Evolutionary conservation across 306 rosid species (phyloP), one percentile per base, ranked within the genome.

Genomic region (Castanea crenata): DNA sequence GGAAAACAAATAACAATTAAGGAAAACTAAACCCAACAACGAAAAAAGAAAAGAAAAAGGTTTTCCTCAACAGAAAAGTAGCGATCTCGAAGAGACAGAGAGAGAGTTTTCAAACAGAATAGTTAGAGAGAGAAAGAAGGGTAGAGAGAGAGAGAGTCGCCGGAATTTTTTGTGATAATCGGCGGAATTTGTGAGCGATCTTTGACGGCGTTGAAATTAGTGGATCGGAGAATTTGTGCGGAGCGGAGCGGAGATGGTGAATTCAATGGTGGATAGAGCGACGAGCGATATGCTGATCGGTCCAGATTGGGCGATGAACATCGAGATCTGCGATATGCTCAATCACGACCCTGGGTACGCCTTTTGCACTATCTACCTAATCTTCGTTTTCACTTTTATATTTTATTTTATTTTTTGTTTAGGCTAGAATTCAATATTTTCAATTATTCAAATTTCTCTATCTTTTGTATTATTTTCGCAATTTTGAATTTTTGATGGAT

Each of bases 221-320:
- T 51, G 75, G 87, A 78, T 78, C 71, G 73, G 85, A 74, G 21
- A 69, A 69, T 84, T 23, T n/a, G 68, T 38, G 89, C 68, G 21
- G 79, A 82, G 67, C 20, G 16, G 68, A 46, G 89, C 63, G 20
- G 80, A 55, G 79, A 96, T 96, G 99, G 99, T 90, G 91, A 90
- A 89, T 80, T 78, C 94, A n/a, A 83, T 91, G 89, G 99, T 93
- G 78, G 99, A 90, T 64, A 94, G 98, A 79, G 99, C 98, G 81
- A 90, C 98, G 67, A 93, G 90, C 89, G 96, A 89, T 87, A 82
- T 89, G 96, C 96, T 96, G 70, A 85, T 96, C 74, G 99, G 99
- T 74, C 99, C 99, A 80, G 99, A 96, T 82, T 96, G 99, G 99
- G 98, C 98, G 64, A 89, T 89, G 98, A 96, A 96, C 86, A 79